Evolutionary conservation across 75 land plant species (phyloP).

Genomic region (Chamaecyparis obtusa): DNA sequence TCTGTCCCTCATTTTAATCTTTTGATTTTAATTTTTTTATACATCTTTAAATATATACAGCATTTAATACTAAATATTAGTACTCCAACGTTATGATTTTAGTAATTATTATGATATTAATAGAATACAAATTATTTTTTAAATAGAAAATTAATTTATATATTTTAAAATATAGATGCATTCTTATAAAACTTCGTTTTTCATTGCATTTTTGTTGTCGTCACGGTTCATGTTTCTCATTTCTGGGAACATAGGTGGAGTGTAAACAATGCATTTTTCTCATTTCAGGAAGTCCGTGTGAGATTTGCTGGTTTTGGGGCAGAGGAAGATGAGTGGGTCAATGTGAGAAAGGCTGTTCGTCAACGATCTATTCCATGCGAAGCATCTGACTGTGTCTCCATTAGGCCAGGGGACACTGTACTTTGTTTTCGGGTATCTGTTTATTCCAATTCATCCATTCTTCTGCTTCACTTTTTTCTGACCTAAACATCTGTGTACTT

Average conservation of each 20-base stretch:
- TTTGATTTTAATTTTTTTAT: too few relatives aligned
- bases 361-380: conserved; percentile 81
- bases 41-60: too few relatives aligned
- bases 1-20: too few relatives aligned
- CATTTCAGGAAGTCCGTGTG: conserved; percentile 71
- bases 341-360: conserved; percentile 61
- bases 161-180: too few relatives aligned
- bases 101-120: too few relatives aligned
- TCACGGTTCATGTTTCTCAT: not conserved
- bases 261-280: not conserved
- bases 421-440: conserved; percentile 78
- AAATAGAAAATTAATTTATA: too few relatives aligned
- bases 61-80: too few relatives aligned
- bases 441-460: not conserved
- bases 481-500: not conserved
- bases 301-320: conserved; percentile 83
- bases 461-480: not conserved
- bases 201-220: not conserved
- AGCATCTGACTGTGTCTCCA: conserved; percentile 61
- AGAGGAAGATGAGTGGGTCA: conserved; percentile 96
- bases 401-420: conserved; percentile 70
- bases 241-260: not conserved
- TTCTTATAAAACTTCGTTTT: too few relatives aligned
- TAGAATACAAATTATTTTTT: too few relatives aligned
- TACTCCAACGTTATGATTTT: too few relatives aligned